Conservation (phyloP, 2,329 filamentous ascomycete genomes). For the Neofusicoccum sp. region DNA sequence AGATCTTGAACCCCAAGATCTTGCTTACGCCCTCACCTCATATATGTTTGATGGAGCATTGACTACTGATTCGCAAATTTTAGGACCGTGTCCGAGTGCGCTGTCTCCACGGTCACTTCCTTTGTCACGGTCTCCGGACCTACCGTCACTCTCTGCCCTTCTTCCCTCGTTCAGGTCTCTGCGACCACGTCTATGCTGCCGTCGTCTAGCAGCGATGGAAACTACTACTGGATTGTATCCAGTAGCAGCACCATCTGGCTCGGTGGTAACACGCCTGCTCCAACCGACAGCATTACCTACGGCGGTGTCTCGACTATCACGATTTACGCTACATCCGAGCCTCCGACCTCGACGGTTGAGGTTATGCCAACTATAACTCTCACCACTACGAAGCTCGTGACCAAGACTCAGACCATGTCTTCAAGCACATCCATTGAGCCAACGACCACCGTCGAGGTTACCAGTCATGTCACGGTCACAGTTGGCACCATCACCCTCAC, state of each 20-base stretch:
- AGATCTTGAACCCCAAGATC: background rate
- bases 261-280: background rate
- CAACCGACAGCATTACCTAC: background rate
- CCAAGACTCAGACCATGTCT: background rate
- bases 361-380: background rate
- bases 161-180: background rate
- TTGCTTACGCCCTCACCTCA: background rate
- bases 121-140: background rate
- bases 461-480: background rate
- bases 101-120: background rate
- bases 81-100: background rate
- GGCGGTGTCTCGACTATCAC: background rate
- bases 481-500: background rate
- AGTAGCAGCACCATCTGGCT: slow-evolving; percentile 1
- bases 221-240: background rate
- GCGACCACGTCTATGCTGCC: background rate
- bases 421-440: background rate
- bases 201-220: background rate
- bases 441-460: background rate
- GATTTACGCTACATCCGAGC: background rate
- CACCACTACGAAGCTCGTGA: background rate
- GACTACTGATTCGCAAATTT: background rate
- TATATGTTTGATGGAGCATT: background rate
- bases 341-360: background rate
- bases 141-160: background rate